phyloP scores from a whole-genome alignment of 2,329 filamentous ascomycete genomes.

The Botrytis cinerea region DNA sequence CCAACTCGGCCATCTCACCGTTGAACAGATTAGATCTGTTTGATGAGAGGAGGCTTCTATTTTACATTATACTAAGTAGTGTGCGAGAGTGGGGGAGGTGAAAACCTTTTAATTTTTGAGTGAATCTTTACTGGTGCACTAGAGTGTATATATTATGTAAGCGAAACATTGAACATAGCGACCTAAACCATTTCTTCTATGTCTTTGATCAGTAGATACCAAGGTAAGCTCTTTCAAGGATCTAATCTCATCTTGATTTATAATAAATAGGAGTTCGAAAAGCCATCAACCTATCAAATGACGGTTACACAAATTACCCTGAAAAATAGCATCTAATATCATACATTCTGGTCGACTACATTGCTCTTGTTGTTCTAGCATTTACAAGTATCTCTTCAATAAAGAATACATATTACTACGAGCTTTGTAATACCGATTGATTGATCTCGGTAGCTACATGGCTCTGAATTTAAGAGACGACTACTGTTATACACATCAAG shows the following conservation, averaged over 20 bases:
- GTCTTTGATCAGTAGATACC: neutral
- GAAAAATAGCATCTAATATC: neutral
- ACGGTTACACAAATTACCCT: neutral
- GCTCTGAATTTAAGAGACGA: neutral
- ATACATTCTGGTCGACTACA: neutral
- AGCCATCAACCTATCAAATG: no score
- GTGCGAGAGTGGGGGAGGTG: rapidly evolving
- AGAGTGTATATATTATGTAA: neutral
- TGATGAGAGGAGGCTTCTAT: rapidly evolving
- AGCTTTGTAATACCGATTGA: neutral
- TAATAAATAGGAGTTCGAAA: neutral
- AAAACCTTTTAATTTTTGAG: neutral
- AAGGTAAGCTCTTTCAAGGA: neutral
- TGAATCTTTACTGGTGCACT: neutral
- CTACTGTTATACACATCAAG: neutral
- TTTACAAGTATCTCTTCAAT: neutral
- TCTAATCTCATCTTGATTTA: neutral
- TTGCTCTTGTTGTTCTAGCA: neutral
- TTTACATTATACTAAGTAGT: rapidly evolving
- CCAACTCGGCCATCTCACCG: constrained; percentile 23
- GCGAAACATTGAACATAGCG: neutral
- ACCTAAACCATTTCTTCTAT: neutral
- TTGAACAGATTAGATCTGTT: neutral
- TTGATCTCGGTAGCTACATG: neutral
- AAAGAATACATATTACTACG: neutral